Evolutionary conservation across 164 flowering plant genomes (phyloP).

Genomic region (Umbilicus rupestris): DNA sequence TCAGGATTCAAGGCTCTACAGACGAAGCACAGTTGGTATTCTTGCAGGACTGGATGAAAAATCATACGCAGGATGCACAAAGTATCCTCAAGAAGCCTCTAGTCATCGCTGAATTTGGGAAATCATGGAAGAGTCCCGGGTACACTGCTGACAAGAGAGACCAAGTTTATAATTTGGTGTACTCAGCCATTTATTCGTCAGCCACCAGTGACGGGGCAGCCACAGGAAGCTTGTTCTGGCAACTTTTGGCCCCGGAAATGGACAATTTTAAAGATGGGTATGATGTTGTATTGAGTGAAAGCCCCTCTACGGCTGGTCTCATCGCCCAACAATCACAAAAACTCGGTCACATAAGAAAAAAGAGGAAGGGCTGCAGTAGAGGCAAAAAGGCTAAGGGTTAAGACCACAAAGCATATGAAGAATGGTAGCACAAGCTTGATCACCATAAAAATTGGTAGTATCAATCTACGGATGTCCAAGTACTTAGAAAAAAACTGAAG

Average conservation of each 20-base stretch:
- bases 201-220: slow-evolving; percentile 64
- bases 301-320: slow-evolving; percentile 40
- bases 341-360: slow-evolving; percentile 30
- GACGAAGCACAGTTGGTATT: slow-evolving; percentile 49
- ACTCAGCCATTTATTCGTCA: slow-evolving; percentile 43
- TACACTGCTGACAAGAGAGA: slow-evolving; percentile 38
- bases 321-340: slow-evolving; percentile 50
- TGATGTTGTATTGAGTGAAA: slow-evolving; percentile 50
- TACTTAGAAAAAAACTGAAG: no score
- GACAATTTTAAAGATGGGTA: slow-evolving; percentile 66
- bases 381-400: no score
- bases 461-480: no score
- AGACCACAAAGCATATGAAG: no score
- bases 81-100: slow-evolving; percentile 50
- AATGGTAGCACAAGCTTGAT: no score
- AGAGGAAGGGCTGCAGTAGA: no score
- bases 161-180: slow-evolving; percentile 32
- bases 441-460: no score
- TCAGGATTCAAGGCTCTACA: slow-evolving; percentile 41
- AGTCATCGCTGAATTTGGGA: slow-evolving; percentile 66
- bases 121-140: slow-evolving; percentile 38
- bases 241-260: slow-evolving; percentile 57
- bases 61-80: slow-evolving; percentile 58
- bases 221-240: slow-evolving; percentile 76
- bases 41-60: slow-evolving; percentile 46